Base-by-base conservation (phyloP, 2,329 filamentous ascomycete genomes). In the Fusarium mundagurra region DNA sequence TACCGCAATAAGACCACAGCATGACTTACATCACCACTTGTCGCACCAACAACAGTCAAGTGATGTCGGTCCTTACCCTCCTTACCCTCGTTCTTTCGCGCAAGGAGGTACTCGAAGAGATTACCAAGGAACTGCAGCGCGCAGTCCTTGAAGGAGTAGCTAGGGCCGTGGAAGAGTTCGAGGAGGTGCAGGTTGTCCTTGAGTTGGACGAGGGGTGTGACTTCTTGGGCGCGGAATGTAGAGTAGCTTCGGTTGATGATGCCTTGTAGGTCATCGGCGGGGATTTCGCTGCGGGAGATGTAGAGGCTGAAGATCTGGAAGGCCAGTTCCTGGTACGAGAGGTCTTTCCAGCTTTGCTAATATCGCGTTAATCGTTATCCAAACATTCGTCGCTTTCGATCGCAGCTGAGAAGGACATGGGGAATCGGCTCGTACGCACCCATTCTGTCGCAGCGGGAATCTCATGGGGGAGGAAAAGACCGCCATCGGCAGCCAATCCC, bases 71-170 rank as follows among this genome's bases (percentile, higher is more conserved):
- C 90, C 77, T 82, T 83, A 14, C 91, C 91, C 34, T 86, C 85
- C 61, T 79, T 79, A 29, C 77, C 77, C 67, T 79, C 67, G 24
- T 96, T 96, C 82, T 90, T 91, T 76, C 93, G 82, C 97, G 91
- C 88, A 18, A 96, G 86, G 82, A 96, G 96, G 82, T 96, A 96
- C 83, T 97, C 94, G 76, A 97, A 98, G 6, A 99, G 87, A 80
- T 99, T 98, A n/a, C 96, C 96, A 5, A 99, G 86, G 80, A 98
- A 96, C 78, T 98, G 96, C 71, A 98, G 86, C 22, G 95, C 95
- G 59, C 78, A 80, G 29, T 98, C 96, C 85, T 98, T 98, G 87
- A 98, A 98, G 50, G 96, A 93, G 81, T 95, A 98, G 1, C 93
- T 98, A 10, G 95, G 96, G 3, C 96, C 96, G 82, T 98, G 96